A percentile compares a stretch with the other conserved stretches of the same genome.
phyloP scores from a whole-genome alignment of 768 basidiomycete genomes.

The Suillus tomentosus region DNA sequence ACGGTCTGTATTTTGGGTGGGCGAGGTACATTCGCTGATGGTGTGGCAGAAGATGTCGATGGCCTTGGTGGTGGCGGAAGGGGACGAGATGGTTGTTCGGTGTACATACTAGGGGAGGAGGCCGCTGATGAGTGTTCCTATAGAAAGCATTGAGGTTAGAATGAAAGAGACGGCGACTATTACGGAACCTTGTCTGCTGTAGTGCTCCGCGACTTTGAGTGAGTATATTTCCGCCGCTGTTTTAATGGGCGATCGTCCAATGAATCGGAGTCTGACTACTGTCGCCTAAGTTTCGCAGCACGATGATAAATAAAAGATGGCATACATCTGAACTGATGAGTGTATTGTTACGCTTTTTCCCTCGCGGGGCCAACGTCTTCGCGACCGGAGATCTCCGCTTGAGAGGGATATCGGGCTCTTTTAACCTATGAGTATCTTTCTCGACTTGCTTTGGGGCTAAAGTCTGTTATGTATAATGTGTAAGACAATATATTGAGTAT shows the following conservation, averaged over 20 bases:
- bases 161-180: background rate
- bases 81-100: background rate
- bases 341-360: conserved; percentile 13
- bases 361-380: background rate
- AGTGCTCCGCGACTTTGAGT: background rate
- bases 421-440: conserved; percentile 14
- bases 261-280: conserved; percentile 22
- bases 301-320: background rate
- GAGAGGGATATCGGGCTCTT: conserved; percentile 14
- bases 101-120: background rate
- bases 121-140: background rate
- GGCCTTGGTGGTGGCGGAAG: conserved; percentile 10
- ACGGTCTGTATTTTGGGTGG: conserved; percentile 19
- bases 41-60: background rate
- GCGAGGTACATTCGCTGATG: conserved; percentile 13
- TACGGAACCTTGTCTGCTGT: conserved; percentile 2
- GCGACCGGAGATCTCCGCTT: background rate
- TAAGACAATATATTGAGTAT: background rate
- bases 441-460: conserved; percentile 13
- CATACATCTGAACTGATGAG: conserved; percentile 19
- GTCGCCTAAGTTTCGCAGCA: background rate
- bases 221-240: background rate
- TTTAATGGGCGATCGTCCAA: conserved; percentile 11
- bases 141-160: background rate
- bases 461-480: conserved; percentile 20